Base-by-base conservation (phyloP, 345 rosid species). In the Adansonia digitata region DNA sequence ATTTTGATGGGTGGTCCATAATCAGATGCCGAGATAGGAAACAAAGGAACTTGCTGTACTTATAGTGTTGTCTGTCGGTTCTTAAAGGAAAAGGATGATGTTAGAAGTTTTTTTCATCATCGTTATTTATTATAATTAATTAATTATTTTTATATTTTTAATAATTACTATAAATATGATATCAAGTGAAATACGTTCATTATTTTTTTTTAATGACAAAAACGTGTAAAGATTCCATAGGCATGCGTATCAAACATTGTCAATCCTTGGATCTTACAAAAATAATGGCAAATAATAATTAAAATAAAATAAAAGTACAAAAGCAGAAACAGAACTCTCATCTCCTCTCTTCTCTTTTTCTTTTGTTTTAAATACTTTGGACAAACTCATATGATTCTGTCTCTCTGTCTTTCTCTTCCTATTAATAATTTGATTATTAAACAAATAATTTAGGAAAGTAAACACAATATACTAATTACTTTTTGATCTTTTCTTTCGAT, bases 331-430 rank as follows among this genome's bases (percentile, higher is more conserved):
- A 53, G 5, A 56, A 22, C 27, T 45, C 10, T 59, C 64, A 26
- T 27, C 74, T 68, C 56, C 15, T 24, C 9, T 26, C 11, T 42
- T 29, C 27, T 26, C 8, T 55, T 55, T 1, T 2, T 35, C 1
- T 2, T 52, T 20, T 31, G 5, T 43, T 27, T 29, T 29, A 11
- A 13, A 14, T 3, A 31, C 40, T 43, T 71, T 74, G 79, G 77
- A 77, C 75, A 48, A 70, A 55, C 65, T 75, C 74, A 20, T 63
- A 69, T 56, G 80, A 1, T 43, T 6, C 17, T 75, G 79, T 49
- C 72, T 75, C 63, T 22, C 14, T 64, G 72, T 64, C 71, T 57
- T 56, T 45, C 42, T n/a, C 11, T 14, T 51, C 63, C 46, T 8
- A 24, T 39, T 35, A 69, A 48, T 31, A 31, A 49, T 31, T 69